phyloP scores from a whole-genome alignment of 176 grass and related monocot species.

The Cenchrus purpureus region DNA sequence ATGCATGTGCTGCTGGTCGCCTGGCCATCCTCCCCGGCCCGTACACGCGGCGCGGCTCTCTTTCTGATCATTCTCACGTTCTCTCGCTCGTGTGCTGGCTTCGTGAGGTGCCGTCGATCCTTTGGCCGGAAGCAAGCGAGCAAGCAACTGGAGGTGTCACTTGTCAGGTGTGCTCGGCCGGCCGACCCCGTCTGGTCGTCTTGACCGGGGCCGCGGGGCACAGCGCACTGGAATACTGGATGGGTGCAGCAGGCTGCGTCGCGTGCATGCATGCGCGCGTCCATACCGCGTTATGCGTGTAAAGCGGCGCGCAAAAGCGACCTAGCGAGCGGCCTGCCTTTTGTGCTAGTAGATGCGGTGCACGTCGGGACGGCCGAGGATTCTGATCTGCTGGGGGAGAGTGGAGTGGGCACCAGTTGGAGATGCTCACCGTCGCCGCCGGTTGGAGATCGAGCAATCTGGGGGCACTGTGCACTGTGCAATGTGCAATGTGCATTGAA shows the following conservation, averaged over 20 bases:
- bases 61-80: neutral
- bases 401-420: neutral
- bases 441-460: neutral
- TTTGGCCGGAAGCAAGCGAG: slow-evolving; percentile 24
- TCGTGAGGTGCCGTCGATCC: neutral
- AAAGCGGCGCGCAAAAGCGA: neutral
- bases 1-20: neutral
- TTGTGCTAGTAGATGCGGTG: neutral
- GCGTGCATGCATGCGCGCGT: neutral
- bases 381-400: too few relatives aligned
- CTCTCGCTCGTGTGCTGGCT: neutral
- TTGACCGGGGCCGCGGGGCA: neutral
- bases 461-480: too few relatives aligned
- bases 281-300: neutral
- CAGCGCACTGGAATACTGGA: neutral
- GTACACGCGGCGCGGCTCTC: neutral
- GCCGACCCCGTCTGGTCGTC: too few relatives aligned
- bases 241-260: neutral
- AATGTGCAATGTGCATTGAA: too few relatives aligned
- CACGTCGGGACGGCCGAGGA: too few relatives aligned
- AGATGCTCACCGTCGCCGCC: neutral
- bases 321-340: neutral
- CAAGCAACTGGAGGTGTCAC: neutral
- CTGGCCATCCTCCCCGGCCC: too few relatives aligned
- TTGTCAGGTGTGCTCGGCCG: too few relatives aligned